These are phyloP conservation scores for Fusarium nematophilum DNA, from an alignment of 2,329 filamentous ascomycete species.

Conservation along the genomic window DNA sequence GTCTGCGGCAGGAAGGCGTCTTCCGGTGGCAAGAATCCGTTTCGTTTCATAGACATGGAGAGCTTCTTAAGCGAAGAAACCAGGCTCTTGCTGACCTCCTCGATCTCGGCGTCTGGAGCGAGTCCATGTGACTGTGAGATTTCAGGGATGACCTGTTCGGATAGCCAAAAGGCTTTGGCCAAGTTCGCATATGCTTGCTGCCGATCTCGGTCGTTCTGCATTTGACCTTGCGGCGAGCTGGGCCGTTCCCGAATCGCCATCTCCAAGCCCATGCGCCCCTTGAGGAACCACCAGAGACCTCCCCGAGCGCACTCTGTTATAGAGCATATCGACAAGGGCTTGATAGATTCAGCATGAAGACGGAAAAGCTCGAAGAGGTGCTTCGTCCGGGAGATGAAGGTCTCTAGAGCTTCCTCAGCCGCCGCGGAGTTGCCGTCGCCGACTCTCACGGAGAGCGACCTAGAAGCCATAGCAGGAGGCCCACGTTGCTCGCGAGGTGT, in stretches of 20 bases:
- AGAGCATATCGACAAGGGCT: slow-evolving; percentile 71
- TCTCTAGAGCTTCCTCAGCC: slow-evolving; percentile 73
- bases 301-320: slow-evolving; percentile 77
- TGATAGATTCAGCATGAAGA: slow-evolving; percentile 79
- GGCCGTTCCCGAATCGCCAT: slow-evolving; percentile 74
- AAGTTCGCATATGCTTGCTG: slow-evolving; percentile 88
- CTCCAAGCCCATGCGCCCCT: slow-evolving; percentile 82
- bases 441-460: slow-evolving; percentile 52
- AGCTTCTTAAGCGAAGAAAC: slow-evolving; percentile 77
- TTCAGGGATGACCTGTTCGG: slow-evolving; percentile 64
- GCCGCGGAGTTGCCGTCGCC: slow-evolving; percentile 57
- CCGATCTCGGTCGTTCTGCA: slow-evolving; percentile 65
- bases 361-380: slow-evolving; percentile 82
- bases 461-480: slow-evolving; percentile 43
- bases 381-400: slow-evolving; percentile 76
- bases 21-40: slow-evolving; percentile 79
- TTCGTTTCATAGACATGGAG: slow-evolving; percentile 84
- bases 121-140: slow-evolving; percentile 57
- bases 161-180: slow-evolving; percentile 88
- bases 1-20: slow-evolving; percentile 78
- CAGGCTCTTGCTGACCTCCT: slow-evolving; percentile 66
- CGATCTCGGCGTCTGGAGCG: slow-evolving; percentile 58
- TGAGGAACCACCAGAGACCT: slow-evolving; percentile 90
- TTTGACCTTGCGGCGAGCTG: slow-evolving; percentile 60
- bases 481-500: slow-evolving; percentile 39